These are phyloP conservation scores for Mesotaenium endlicherianum DNA, from an alignment of 139 green algal species.

Conservation along the genomic window DNA sequence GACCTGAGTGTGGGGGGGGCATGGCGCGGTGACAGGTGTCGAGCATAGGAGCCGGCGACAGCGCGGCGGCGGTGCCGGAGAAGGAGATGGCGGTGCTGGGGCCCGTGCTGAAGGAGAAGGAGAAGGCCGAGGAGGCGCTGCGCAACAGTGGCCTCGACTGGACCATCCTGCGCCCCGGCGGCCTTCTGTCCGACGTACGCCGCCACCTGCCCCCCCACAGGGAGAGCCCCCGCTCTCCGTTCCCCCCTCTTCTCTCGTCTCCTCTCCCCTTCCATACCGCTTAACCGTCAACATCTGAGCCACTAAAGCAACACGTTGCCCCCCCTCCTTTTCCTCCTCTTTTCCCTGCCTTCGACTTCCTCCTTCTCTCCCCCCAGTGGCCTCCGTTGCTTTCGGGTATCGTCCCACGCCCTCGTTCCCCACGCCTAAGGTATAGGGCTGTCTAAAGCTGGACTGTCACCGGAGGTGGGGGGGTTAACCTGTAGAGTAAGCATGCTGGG, in stretches of 20 bases:
- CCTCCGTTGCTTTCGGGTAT: not conserved
- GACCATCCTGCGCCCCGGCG: constrained; percentile 90
- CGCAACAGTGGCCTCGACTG: constrained; percentile 79
- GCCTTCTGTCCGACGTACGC: constrained; percentile 77
- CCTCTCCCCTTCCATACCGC: not conserved
- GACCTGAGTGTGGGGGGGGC: no score
- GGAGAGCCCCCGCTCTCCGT: not conserved
- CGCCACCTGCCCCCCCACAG: not conserved
- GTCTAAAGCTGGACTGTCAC: not conserved
- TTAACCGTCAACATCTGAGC: not conserved
- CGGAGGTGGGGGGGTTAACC: no score
- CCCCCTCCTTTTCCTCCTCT: not conserved
- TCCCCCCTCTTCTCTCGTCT: not conserved
- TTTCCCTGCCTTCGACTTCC: not conserved
- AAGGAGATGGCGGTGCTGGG: constrained; percentile 79
- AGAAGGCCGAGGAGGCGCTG: constrained; percentile 89
- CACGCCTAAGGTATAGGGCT: not conserved
- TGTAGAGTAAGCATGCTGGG: not conserved
- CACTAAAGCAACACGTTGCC: not conserved
- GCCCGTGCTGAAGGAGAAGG: constrained; percentile 91
- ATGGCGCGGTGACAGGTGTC: constrained; percentile 77
- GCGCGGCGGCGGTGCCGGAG: constrained; percentile 69
- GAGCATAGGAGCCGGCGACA: constrained; percentile 84
- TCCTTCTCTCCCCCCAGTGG: not conserved
- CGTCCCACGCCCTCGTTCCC: not conserved